These are phyloP conservation scores for Mortierella sp. DNA, from an alignment of 371 early-diverging fungal genomes.

Conservation along the genomic window DNA sequence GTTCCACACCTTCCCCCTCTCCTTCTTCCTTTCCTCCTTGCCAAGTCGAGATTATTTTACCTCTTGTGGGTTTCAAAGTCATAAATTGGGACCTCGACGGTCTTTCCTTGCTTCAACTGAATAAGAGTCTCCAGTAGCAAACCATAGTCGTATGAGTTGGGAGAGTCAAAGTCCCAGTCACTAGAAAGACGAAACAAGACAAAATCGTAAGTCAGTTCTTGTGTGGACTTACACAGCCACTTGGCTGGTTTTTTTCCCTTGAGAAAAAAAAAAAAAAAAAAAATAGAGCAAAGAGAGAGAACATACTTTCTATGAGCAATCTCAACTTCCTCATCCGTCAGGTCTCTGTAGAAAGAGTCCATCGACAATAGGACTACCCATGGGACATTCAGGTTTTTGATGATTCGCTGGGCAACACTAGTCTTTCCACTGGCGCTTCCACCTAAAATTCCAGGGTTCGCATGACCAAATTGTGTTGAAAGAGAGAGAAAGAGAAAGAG, in stretches of 20 bases:
- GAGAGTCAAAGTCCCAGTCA: conserved; percentile 49
- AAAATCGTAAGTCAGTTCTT: background rate
- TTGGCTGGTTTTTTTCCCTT: too few relatives aligned
- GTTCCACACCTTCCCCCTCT: too few relatives aligned
- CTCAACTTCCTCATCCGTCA: conserved; percentile 79
- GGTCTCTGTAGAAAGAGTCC: conserved; percentile 94
- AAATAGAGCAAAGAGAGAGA: background rate
- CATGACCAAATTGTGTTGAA: background rate
- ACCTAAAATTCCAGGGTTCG: conserved; percentile 55
- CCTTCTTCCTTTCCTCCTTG: too few relatives aligned
- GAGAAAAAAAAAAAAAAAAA: background rate
- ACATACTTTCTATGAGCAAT: conserved; percentile 74
- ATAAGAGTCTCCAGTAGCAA: conserved; percentile 72
- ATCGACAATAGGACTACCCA: conserved; percentile 92
- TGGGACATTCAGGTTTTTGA: conserved; percentile 80
- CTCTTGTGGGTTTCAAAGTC: conserved; percentile 71
- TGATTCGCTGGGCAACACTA: conserved; percentile 80
- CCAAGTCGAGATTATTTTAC: conserved; percentile 29
- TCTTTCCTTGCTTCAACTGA: conserved; percentile 78
- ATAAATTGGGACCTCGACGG: conserved; percentile 73
- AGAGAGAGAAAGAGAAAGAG: background rate
- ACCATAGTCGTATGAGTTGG: conserved; percentile 65
- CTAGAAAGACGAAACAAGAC: conserved; percentile 17
- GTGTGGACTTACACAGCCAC: background rate
- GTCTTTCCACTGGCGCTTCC: conserved; percentile 89